Base-by-base conservation (phyloP, 163 green algal genomes). In the Scenedesmus sp. region DNA sequence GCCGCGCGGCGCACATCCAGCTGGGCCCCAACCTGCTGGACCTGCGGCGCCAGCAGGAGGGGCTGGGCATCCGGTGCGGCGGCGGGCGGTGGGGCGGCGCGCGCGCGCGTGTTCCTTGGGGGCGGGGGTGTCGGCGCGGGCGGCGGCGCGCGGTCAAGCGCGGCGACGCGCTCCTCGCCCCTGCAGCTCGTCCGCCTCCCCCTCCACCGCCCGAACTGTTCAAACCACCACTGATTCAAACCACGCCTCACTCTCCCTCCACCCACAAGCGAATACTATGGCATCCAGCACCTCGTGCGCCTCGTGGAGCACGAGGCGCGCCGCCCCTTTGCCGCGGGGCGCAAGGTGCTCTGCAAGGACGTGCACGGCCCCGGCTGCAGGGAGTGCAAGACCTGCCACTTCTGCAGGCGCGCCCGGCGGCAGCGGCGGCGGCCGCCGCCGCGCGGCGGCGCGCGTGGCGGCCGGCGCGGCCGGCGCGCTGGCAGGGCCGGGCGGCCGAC, bases 321-420 rank as follows among this genome's bases (percentile, higher is more conserved):
- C 31, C 28, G 7, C 4, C 57, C 11, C n/a, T 74, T 20, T 7
- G 15, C 22, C 28, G 51, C 20, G 13, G 26, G 33, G 7, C 50
- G 33, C 39, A 60, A 69, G 42, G 29, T 51, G 29, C 31, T 70
- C 28, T 91, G 87, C 83, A 87, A 81, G 47, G 66, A 83, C 34
- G 78, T 82, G 36, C 87, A 91, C 65, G 53, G 51, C 0, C 76
- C 72, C 18, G 75, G 64, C 51, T 91, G 87, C 73, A 78, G 36
- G 13, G 74, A 63, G 28, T 91, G 87, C 80, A 87, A 67, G 42
- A 87, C 84, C 18, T 91, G 87, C 77, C 87, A 91, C 60, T 91
- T 91, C 78, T 91, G 83, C 78, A 76, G 83, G 83, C 85, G 70
- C 29, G 65, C 2, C 0, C 54, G 14, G 60, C 36, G 14, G 36